phyloP scores from a whole-genome alignment of 2,329 filamentous ascomycete species.

The Calcarisporium arbuscula region DNA sequence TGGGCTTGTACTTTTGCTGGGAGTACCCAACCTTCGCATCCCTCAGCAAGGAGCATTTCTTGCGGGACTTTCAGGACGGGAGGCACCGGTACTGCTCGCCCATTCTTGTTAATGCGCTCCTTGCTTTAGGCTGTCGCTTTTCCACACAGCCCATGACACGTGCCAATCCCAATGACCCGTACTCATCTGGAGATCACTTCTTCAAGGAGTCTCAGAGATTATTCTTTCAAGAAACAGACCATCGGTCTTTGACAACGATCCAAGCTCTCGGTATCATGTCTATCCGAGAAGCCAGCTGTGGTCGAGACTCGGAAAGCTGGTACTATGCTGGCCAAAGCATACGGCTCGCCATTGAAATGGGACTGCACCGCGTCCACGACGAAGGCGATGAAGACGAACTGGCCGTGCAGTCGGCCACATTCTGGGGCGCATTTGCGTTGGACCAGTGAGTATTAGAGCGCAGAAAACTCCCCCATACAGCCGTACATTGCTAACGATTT shows the following conservation, averaged over 20 bases:
- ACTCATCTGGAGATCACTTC: constrained; percentile 66
- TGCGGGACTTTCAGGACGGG: constrained; percentile 57
- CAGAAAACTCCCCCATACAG: no score
- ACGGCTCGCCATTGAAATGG: constrained; percentile 65
- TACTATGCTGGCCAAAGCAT: constrained; percentile 68
- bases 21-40: constrained; percentile 70
- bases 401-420: constrained; percentile 53
- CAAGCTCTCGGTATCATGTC: constrained; percentile 74
- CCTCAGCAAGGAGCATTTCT: constrained; percentile 65
- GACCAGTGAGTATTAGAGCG: constrained; percentile 48
- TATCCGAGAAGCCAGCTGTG: constrained; percentile 66
- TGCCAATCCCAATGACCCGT: constrained; percentile 53
- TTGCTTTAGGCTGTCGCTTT: constrained; percentile 62
- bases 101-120: constrained; percentile 58
- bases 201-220: constrained; percentile 63
- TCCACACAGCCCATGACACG: constrained; percentile 59
- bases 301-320: constrained; percentile 66
- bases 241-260: constrained; percentile 61
- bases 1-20: constrained; percentile 68
- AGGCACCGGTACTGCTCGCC: constrained; percentile 60
- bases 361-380: constrained; percentile 50
- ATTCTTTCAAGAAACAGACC: constrained; percentile 49
- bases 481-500: constrained; percentile 13
- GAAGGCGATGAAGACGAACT: constrained; percentile 47
- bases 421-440: constrained; percentile 56